Evolutionary conservation across 768 basidiomycete genomes (phyloP).

Genomic region (Podaxis mareebaensis): DNA sequence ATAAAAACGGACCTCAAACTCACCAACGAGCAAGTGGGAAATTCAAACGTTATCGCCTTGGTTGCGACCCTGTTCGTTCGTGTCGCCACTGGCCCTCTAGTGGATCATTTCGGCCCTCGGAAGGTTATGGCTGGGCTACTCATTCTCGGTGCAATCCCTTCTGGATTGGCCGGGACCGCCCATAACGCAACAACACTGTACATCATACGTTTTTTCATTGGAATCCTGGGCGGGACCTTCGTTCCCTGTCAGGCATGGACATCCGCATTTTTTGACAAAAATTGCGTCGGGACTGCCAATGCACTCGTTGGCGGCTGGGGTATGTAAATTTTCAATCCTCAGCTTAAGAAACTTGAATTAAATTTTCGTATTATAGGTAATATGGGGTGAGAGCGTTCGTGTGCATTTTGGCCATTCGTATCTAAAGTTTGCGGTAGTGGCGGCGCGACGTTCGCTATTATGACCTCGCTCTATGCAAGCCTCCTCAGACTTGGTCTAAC

Average conservation of each 20-base stretch:
- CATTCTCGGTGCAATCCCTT: conserved; percentile 56
- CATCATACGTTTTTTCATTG: conserved; percentile 56
- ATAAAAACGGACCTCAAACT: conserved; percentile 55
- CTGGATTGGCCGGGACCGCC: conserved; percentile 56
- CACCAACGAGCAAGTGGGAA: conserved; percentile 45
- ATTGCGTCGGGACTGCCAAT: conserved; percentile 44
- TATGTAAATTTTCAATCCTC: conserved; percentile 25
- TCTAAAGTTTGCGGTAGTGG: conserved; percentile 25
- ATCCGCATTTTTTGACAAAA: conserved; percentile 59
- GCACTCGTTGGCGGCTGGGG: conserved; percentile 62
- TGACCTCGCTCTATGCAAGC: conserved; percentile 51
- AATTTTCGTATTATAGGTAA: conserved; percentile 20
- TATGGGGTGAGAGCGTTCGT: conserved; percentile 30
- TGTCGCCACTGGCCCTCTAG: conserved; percentile 48
- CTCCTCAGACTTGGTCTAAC: conserved; percentile 35
- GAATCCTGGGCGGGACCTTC: conserved; percentile 61
- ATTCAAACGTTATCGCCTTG: conserved; percentile 51
- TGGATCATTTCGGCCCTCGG: conserved; percentile 52
- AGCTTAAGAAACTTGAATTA: not conserved
- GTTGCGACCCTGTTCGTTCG: conserved; percentile 51
- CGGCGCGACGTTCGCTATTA: conserved; percentile 56
- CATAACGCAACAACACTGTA: conserved; percentile 38
- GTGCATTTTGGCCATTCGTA: not conserved
- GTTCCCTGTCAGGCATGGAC: conserved; percentile 65
- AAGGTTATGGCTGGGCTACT: conserved; percentile 56